Evolutionary conservation across 305 asterid species (phyloP).

Genomic region (Fraxinus floribunda): DNA sequence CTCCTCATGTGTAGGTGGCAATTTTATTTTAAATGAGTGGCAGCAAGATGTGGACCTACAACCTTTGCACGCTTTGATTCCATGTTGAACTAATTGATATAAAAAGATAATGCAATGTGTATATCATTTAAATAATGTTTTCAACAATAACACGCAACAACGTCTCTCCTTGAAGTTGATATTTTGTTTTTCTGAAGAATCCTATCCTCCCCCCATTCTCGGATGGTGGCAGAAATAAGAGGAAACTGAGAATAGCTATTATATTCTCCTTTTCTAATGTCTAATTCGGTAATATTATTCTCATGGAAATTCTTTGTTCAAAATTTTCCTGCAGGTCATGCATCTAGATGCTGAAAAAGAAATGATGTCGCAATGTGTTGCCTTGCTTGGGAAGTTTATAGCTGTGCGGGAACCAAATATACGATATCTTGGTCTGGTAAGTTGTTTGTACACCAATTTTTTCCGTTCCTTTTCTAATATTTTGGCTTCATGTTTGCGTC

Average conservation of each 20-base stretch:
- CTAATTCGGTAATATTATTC: neutral
- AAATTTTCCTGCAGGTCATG: constrained; percentile 65
- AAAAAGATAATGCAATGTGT: neutral
- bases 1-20: neutral
- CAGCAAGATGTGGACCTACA: neutral
- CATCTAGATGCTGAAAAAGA: constrained; percentile 99
- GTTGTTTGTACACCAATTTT: constrained; percentile 26
- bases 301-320: neutral
- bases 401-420: constrained; percentile 99
- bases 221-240: neutral
- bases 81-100: neutral
- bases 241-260: neutral
- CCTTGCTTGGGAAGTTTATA: constrained; percentile 96
- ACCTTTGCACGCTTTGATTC: neutral
- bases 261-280: neutral
- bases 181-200: neutral
- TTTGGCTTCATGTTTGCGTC: constrained; percentile 7
- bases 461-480: constrained; percentile 17
- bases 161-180: neutral
- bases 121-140: neutral
- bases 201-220: neutral
- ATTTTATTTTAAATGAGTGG: neutral
- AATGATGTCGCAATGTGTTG: constrained; percentile 99
- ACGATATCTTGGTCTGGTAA: constrained; percentile 98
- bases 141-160: neutral